phyloP scores from a whole-genome alignment of 805 yeast genomes.

The Lipomyces yamadae region DNA sequence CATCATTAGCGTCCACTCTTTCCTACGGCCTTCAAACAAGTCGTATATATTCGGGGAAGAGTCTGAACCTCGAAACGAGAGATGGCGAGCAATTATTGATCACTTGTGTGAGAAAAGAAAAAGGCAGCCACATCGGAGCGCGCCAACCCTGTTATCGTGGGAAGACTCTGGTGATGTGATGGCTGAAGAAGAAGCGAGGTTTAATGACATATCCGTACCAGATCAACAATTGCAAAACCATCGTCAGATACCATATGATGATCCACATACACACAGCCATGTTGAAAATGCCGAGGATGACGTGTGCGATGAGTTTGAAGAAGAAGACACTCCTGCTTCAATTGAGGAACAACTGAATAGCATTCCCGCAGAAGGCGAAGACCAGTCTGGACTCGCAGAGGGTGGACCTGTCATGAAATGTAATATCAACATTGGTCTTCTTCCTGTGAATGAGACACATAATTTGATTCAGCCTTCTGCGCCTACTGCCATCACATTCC shows the following conservation, averaged over 20 bases:
- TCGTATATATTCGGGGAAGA: conserved; percentile 4
- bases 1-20: neutral
- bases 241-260: neutral
- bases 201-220: neutral
- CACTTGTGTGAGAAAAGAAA: neutral
- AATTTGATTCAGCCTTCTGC: neutral
- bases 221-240: neutral
- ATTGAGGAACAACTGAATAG: neutral
- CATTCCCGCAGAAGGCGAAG: neutral
- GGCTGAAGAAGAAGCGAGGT: neutral
- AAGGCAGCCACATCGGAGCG: neutral
- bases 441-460: neutral
- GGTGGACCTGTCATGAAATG: neutral
- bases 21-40: neutral
- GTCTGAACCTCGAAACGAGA: conserved; percentile 15
- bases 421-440: neutral
- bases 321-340: neutral
- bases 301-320: neutral
- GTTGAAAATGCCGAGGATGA: neutral
- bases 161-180: neutral
- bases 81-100: conserved; percentile 10
- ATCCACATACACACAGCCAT: neutral
- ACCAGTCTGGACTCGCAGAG: neutral
- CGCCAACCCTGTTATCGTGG: neutral
- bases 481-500: neutral